Percentiles rank a stretch among this genome's conserved stretches.
Evolutionary conservation across 2,329 filamentous ascomycete species (phyloP).

Genomic region (Orbilia oligospora): DNA sequence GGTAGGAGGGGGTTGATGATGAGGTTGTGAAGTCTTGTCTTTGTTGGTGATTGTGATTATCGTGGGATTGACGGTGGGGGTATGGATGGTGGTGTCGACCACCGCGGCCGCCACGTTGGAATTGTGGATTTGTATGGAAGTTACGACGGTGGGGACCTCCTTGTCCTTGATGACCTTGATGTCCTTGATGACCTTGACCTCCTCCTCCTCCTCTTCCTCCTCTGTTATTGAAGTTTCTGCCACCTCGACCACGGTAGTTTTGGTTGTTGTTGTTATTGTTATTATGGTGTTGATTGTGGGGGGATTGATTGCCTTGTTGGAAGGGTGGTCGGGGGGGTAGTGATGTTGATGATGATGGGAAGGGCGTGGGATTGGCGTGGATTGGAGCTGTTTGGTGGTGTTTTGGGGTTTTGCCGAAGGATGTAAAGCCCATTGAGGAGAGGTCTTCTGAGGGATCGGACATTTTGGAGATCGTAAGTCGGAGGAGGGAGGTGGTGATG

Average conservation of each 20-base stretch:
- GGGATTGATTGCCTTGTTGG: neutral
- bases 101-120: neutral
- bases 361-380: conserved; percentile 36
- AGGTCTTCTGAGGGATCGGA: conserved; percentile 34
- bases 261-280: too few relatives aligned
- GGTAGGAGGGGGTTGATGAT: conserved; percentile 6
- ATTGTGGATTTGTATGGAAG: conserved; percentile 19
- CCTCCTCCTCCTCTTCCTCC: too few relatives aligned
- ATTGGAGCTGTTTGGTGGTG: conserved; percentile 28
- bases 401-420: conserved; percentile 52
- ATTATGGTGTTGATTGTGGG: neutral
- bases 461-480: conserved; percentile 37
- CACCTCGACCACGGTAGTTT: conserved; percentile 2
- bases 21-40: conserved; percentile 12
- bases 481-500: neutral
- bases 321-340: conserved; percentile 35
- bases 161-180: too few relatives aligned
- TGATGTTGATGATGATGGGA: neutral
- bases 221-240: conserved; percentile 30
- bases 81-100: conserved; percentile 49
- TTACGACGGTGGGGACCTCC: conserved; percentile 47
- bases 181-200: too few relatives aligned
- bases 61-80: neutral
- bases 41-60: conserved; percentile 13
- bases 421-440: conserved; percentile 53